phyloP scores from a whole-genome alignment of 495 filamentous ascomycete genomes.

The Monascus purpureus region DNA sequence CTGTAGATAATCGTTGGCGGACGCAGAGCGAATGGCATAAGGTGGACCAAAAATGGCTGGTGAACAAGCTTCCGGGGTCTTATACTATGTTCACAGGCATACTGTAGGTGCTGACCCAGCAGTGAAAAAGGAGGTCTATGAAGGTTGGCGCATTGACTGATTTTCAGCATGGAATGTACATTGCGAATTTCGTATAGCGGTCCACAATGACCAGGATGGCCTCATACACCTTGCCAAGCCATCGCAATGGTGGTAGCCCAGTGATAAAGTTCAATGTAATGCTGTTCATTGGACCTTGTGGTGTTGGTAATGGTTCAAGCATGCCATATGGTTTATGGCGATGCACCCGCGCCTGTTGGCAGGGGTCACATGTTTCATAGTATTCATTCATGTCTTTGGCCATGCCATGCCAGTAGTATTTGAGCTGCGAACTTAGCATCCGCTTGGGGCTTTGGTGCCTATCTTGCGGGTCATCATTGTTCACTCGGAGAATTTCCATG shows the following conservation, averaged over 20 bases:
- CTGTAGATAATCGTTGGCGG: not conserved
- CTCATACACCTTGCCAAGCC: not conserved
- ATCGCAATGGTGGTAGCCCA: not conserved
- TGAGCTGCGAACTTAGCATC: not conserved
- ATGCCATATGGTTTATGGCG: not conserved
- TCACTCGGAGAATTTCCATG: not conserved
- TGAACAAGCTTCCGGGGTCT: not conserved
- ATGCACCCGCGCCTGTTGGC: not conserved
- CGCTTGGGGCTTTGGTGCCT: not conserved
- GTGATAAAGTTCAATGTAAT: not conserved
- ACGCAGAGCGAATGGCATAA: not conserved
- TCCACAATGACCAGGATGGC: not conserved
- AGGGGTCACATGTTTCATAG: not conserved
- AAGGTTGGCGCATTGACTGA: not conserved
- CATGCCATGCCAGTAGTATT: not conserved
- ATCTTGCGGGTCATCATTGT: not conserved
- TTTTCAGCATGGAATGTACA: not conserved
- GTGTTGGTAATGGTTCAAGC: not conserved
- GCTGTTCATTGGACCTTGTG: not conserved
- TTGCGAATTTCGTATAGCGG: not conserved
- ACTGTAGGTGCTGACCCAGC: no score
- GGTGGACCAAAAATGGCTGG: not conserved
- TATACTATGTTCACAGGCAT: not conserved
- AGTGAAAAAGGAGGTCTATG: not conserved
- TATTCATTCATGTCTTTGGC: not conserved